A percentile compares a stretch with the other conserved stretches of the same genome.
Evolutionary conservation across 169 alveolate species (phyloP).

Genomic region (Cryptosporidium bovis): DNA sequence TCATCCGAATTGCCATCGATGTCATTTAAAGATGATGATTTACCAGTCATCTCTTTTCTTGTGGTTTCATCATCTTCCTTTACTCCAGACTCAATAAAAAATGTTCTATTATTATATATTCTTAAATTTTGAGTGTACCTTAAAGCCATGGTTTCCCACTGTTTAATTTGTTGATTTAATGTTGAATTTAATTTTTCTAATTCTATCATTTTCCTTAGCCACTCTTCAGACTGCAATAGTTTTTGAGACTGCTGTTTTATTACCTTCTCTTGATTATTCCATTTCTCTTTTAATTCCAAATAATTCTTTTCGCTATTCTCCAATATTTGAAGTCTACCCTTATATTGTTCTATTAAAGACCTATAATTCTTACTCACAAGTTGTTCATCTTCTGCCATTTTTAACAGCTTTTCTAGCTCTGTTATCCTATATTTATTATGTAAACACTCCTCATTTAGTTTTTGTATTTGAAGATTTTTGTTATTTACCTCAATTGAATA

Average conservation of each 20-base stretch:
- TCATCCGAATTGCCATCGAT: neutral
- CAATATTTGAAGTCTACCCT: conserved; percentile 33
- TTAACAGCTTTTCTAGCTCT: conserved; percentile 50
- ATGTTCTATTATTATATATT: conserved; percentile 16
- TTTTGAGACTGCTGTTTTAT: conserved; percentile 35
- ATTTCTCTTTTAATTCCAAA: conserved; percentile 49
- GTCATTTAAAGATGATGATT: neutral
- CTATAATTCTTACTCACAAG: conserved; percentile 61
- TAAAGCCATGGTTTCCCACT: conserved; percentile 73
- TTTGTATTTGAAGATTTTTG: conserved; percentile 33
- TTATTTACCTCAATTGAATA: conserved; percentile 11
- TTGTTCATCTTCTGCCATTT: conserved; percentile 74
- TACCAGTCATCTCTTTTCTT: neutral
- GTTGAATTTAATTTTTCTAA: conserved; percentile 48
- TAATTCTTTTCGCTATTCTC: conserved; percentile 48
- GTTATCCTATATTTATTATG: conserved; percentile 66
- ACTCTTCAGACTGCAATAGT: conserved; percentile 54
- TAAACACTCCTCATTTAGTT: conserved; percentile 30
- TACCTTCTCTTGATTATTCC: conserved; percentile 43
- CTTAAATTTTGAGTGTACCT: conserved; percentile 63
- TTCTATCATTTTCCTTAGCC: conserved; percentile 64
- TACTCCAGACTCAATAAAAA: neutral
- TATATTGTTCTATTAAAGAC: conserved; percentile 68
- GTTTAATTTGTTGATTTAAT: conserved; percentile 42
- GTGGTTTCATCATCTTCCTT: neutral